These are phyloP conservation scores for Penicillium sp. DNA, from an alignment of 2,329 filamentous ascomycete genomes.

Conservation along the genomic window DNA sequence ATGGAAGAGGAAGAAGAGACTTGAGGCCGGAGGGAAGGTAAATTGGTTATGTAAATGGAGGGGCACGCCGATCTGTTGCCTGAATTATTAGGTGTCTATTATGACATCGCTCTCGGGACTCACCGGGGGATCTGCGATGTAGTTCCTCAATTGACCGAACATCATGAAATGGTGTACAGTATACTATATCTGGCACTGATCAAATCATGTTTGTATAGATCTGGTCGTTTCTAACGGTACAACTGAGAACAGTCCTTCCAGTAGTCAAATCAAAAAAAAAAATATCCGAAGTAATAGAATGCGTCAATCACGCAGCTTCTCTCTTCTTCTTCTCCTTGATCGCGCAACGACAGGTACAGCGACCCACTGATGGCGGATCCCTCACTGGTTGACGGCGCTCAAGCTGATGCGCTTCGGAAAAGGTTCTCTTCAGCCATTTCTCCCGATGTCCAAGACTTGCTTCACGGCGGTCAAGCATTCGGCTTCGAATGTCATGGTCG, in stretches of 20 bases:
- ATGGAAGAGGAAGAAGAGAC: conserved; percentile 11
- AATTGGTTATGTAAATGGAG: conserved; percentile 19
- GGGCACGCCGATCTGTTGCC: conserved; percentile 6
- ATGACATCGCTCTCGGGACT: conserved; percentile 7
- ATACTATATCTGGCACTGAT: neutral
- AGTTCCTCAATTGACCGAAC: neutral
- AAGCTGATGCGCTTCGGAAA: conserved; percentile 8
- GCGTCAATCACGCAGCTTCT: neutral
- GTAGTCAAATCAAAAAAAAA: neutral
- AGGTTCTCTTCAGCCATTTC: conserved; percentile 21
- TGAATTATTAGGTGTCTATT: conserved; percentile 1
- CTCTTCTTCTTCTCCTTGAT: conserved; percentile 4
- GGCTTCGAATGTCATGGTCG: conserved; percentile 26
- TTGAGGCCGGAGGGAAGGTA: neutral
- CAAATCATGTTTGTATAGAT: neutral
- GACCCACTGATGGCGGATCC: conserved; percentile 10
- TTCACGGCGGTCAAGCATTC: conserved; percentile 29
- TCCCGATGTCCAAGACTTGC: conserved; percentile 26
- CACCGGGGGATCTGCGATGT: neutral
- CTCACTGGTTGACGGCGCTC: conserved; percentile 13
- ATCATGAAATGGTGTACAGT: neutral
- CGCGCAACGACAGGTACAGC: conserved; percentile 10
- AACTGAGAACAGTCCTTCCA: neutral
- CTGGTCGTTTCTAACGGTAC: neutral
- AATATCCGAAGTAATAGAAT: neutral